A percentile compares a stretch with the other conserved stretches of the same genome.
Evolutionary conservation across 1,139 yeast genomes (phyloP).

Genomic region (Candida frijolesensis): DNA sequence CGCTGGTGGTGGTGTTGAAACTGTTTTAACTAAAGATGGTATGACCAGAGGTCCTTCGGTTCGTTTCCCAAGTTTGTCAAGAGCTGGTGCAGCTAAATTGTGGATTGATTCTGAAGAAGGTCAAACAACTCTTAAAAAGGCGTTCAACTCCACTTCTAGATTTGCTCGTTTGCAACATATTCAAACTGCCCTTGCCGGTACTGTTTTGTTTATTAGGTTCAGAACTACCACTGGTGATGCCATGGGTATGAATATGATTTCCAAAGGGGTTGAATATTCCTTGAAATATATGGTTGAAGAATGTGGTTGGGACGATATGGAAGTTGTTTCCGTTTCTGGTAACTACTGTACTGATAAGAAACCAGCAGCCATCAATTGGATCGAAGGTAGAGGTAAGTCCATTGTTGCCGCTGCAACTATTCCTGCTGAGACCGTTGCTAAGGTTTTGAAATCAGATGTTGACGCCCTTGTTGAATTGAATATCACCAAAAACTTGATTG

Average conservation of each 20-base stretch:
- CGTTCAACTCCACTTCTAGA: constrained; percentile 94
- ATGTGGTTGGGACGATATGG: constrained; percentile 94
- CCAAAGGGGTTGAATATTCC: constrained; percentile 93
- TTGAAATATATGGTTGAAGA: constrained; percentile 83
- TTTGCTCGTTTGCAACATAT: constrained; percentile 92
- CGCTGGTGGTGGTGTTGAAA: constrained; percentile 93
- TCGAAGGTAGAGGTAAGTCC: constrained; percentile 98
- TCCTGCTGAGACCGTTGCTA: constrained; percentile 76
- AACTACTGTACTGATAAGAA: constrained; percentile 97
- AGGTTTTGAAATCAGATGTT: constrained; percentile 88
- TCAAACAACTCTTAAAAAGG: constrained; percentile 75
- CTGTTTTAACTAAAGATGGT: constrained; percentile 93
- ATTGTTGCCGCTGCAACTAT: constrained; percentile 96
- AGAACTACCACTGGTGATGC: constrained; percentile 99
- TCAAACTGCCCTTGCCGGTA: constrained; percentile 96
- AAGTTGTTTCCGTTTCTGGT: constrained; percentile 89
- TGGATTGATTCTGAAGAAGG: constrained; percentile 98
- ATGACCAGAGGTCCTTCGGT: constrained; percentile 99
- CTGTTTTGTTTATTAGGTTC: constrained; percentile 82
- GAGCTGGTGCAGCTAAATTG: constrained; percentile 93
- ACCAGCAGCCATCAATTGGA: constrained; percentile 98
- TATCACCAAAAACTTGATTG: constrained; percentile 84
- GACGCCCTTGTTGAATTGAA: constrained; percentile 90
- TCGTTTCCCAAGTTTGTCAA: constrained; percentile 71
- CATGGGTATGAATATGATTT: constrained; percentile 99